Conservation (phyloP, 805 yeast species). For the Nematodospora valgi region DNA sequence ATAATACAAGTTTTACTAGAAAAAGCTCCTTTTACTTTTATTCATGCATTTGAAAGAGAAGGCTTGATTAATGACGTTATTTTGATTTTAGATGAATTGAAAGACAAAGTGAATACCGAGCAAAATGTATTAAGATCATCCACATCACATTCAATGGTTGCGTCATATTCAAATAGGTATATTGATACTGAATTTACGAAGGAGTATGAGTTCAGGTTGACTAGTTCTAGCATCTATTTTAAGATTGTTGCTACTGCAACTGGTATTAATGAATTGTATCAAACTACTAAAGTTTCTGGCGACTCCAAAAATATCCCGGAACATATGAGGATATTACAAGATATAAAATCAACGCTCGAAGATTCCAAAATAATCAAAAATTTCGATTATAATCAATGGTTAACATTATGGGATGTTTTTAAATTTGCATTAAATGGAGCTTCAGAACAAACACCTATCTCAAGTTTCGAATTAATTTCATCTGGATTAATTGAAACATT, state of each 20-base stretch:
- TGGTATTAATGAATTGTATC: conserved; percentile 26
- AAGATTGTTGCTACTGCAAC: conserved; percentile 15
- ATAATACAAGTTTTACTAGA: conserved; percentile 44
- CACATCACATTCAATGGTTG: conserved; percentile 4
- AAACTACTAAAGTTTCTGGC: conserved; percentile 17
- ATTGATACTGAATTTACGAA: conserved; percentile 30
- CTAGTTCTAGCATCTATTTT: conserved; percentile 13
- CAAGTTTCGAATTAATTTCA: conserved; percentile 72
- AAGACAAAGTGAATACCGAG: conserved; percentile 12
- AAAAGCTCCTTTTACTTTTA: conserved; percentile 41
- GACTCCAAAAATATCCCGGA: conserved; percentile 11
- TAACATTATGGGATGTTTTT: conserved; percentile 21
- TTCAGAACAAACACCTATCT: conserved; percentile 29
- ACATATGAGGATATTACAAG: conserved; percentile 16
- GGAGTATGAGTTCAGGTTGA: conserved; percentile 20
- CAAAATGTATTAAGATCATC: conserved; percentile 14
- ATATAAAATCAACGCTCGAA: conserved; percentile 10
- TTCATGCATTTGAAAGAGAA: conserved; percentile 59
- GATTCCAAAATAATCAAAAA: conserved; percentile 8
- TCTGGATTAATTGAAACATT: conserved; percentile 59
- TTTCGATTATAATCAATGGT: conserved; percentile 37
- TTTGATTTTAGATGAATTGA: conserved; percentile 24
- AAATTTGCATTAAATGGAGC: conserved; percentile 13
- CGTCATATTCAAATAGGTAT: conserved; percentile 20
- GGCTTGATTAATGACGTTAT: conserved; percentile 61